Evolutionary conservation across 176 grass and related monocot species (phyloP).

Genomic region (Oryza coarctata): DNA sequence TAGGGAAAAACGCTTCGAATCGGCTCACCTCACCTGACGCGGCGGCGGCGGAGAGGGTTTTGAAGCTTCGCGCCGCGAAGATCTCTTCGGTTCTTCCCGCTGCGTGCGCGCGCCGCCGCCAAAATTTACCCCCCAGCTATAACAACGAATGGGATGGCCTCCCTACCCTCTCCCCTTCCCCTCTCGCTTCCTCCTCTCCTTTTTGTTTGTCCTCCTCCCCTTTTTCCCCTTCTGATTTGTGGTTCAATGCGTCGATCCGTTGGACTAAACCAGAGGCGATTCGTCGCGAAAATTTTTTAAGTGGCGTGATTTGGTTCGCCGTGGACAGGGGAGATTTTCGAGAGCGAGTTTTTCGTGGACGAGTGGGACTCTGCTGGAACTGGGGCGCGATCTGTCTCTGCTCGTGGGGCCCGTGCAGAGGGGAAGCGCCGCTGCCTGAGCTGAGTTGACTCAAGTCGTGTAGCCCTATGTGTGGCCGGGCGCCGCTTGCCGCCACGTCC

Average conservation of each 20-base stretch:
- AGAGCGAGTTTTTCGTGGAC: constrained; percentile 35
- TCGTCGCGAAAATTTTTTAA: constrained; percentile 31
- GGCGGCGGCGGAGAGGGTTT: background rate
- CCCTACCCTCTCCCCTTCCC: background rate
- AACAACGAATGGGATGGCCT: constrained; percentile 12
- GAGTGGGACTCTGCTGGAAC: constrained; percentile 23
- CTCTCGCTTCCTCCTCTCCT: background rate
- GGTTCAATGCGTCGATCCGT: constrained; percentile 30
- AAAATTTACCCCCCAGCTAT: constrained; percentile 37
- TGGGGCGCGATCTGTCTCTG: constrained; percentile 22
- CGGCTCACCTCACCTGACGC: constrained; percentile 34
- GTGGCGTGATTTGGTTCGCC: constrained; percentile 27
- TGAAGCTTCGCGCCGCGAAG: constrained; percentile 15
- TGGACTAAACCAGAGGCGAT: constrained; percentile 18
- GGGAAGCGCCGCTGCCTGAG: background rate
- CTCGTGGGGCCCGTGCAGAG: background rate
- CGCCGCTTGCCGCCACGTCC: constrained; percentile 14
- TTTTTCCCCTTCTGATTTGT: background rate
- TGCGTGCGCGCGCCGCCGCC: constrained; percentile 34
- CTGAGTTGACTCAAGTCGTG: constrained; percentile 35
- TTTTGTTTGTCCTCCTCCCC: background rate
- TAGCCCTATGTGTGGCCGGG: background rate
- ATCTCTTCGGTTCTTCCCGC: background rate
- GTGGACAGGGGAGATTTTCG: constrained; percentile 26
- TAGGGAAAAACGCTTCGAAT: background rate